Percentiles rank a stretch among this genome's conserved stretches.
phyloP scores from a whole-genome alignment of 2,329 filamentous ascomycete genomes.

The Blumeria hordei region DNA sequence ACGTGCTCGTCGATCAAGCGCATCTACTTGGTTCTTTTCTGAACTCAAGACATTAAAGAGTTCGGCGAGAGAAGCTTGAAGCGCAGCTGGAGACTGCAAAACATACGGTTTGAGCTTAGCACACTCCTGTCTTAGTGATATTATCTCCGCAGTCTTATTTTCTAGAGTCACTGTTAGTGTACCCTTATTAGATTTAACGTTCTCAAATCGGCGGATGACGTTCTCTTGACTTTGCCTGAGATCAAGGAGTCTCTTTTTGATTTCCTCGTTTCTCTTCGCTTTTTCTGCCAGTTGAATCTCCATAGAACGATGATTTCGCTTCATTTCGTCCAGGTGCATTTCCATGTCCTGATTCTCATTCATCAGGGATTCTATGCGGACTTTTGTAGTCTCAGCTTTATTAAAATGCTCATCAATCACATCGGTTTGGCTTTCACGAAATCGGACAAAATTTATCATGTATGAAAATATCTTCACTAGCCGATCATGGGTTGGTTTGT shows the following conservation, averaged over 20 bases:
- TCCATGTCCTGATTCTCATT: conserved; percentile 74
- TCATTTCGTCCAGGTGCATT: conserved; percentile 54
- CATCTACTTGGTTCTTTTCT: conserved; percentile 69
- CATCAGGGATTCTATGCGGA: conserved; percentile 67
- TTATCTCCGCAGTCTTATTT: conserved; percentile 42
- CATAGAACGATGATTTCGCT: conserved; percentile 53
- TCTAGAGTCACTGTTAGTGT: conserved; percentile 49
- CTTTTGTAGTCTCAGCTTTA: conserved; percentile 65
- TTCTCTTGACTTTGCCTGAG: conserved; percentile 61
- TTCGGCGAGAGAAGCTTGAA: conserved; percentile 64
- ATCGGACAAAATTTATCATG: conserved; percentile 95
- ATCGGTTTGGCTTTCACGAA: conserved; percentile 73
- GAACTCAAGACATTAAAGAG: conserved; percentile 52
- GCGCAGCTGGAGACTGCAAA: conserved; percentile 58
- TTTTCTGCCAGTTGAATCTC: conserved; percentile 68
- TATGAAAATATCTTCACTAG: conserved; percentile 92
- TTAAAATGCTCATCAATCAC: conserved; percentile 90
- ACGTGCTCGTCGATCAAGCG: conserved; percentile 64
- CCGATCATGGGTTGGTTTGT: conserved; percentile 71
- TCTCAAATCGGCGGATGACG: conserved; percentile 60
- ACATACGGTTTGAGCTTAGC: conserved; percentile 81
- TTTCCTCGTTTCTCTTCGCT: conserved; percentile 60
- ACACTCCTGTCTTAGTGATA: conserved; percentile 60
- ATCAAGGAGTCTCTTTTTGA: conserved; percentile 62
- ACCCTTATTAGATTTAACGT: conserved; percentile 56